These are phyloP conservation scores for Choricystis sp. DNA, from an alignment of 139 green algal species.

Conservation along the genomic window DNA sequence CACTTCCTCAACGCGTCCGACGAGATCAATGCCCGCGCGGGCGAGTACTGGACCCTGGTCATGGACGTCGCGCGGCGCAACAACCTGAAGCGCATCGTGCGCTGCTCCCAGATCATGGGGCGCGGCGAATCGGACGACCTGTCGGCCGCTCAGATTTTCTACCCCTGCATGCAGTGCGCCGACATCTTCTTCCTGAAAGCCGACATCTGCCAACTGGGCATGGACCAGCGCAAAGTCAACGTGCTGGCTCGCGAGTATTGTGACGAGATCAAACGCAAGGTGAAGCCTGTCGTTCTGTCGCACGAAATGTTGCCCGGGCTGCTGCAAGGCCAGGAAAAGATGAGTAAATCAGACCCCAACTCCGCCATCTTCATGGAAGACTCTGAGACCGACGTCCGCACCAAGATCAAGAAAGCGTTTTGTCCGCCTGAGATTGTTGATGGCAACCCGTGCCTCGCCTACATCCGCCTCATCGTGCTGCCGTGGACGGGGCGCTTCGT, in stretches of 20 bases:
- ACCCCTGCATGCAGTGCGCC: slow-evolving; percentile 95
- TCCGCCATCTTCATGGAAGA: slow-evolving; percentile 98
- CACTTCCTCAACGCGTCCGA: slow-evolving; percentile 60
- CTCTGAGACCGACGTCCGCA: slow-evolving; percentile 72
- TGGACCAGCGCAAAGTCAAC: slow-evolving; percentile 98
- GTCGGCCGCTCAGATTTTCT: slow-evolving; percentile 91
- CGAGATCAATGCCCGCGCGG: slow-evolving; percentile 34
- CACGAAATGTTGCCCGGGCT: slow-evolving; percentile 91
- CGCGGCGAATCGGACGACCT: slow-evolving; percentile 86
- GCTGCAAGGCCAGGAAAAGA: slow-evolving; percentile 96
- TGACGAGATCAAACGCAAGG: slow-evolving; percentile 67
- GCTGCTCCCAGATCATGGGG: slow-evolving; percentile 93
- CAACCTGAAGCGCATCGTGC: slow-evolving; percentile 70
- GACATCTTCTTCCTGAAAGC: slow-evolving; percentile 99
- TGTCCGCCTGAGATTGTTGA: slow-evolving; percentile 61
- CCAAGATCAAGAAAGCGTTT: slow-evolving; percentile 98
- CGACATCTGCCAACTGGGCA: slow-evolving; percentile 98
- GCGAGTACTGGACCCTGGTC: slow-evolving; percentile 81
- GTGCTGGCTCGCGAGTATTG: slow-evolving; percentile 93
- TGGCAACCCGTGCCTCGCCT: slow-evolving; percentile 89
- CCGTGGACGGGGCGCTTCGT: slow-evolving; percentile 76
- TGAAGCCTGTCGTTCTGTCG: slow-evolving; percentile 93
- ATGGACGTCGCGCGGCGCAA: slow-evolving; percentile 78
- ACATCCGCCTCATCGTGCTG: slow-evolving; percentile 82
- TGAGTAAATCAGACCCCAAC: slow-evolving; percentile 95